phyloP scores from a whole-genome alignment of 2,329 filamentous ascomycete genomes.

The Malbranchea cinnamomea region DNA sequence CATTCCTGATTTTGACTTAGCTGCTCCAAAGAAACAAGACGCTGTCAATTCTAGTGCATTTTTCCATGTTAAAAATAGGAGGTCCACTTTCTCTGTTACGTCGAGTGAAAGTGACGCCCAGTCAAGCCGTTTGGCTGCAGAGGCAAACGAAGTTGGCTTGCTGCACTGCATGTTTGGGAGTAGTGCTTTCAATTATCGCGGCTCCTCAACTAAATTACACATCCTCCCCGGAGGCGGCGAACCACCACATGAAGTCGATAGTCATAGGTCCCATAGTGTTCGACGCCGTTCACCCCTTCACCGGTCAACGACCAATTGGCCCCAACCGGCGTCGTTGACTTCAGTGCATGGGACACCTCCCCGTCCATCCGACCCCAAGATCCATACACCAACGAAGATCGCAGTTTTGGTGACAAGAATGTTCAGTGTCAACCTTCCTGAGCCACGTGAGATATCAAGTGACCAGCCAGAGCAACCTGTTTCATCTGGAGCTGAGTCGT shows the following conservation, averaged over 20 bases:
- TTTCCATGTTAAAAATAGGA: constrained; percentile 28
- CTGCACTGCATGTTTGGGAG: constrained; percentile 48
- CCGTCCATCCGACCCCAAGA: too few species aligned
- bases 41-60: constrained; percentile 24
- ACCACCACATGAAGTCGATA: constrained; percentile 13
- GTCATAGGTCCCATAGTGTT: constrained; percentile 8
- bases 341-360: too few species aligned
- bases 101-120: constrained; percentile 19
- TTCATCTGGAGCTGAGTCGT: constrained; percentile 19
- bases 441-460: constrained; percentile 24
- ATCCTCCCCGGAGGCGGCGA: constrained; percentile 34
- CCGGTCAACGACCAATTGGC: constrained; percentile 26
- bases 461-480: constrained; percentile 20
- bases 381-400: constrained; percentile 27
- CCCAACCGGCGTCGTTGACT: too few species aligned
- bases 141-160: constrained; percentile 37
- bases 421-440: constrained; percentile 42
- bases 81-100: constrained; percentile 28
- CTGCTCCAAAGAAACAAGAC: constrained; percentile 14
- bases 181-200: constrained; percentile 40
- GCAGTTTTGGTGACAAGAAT: constrained; percentile 44
- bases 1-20: constrained; percentile 7
- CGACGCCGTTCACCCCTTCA: constrained; percentile 20
- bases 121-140: constrained; percentile 25
- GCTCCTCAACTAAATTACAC: constrained; percentile 47